Evolutionary conservation across 129 eudicot genomes (phyloP).

Genomic region (Glebionis coronaria): DNA sequence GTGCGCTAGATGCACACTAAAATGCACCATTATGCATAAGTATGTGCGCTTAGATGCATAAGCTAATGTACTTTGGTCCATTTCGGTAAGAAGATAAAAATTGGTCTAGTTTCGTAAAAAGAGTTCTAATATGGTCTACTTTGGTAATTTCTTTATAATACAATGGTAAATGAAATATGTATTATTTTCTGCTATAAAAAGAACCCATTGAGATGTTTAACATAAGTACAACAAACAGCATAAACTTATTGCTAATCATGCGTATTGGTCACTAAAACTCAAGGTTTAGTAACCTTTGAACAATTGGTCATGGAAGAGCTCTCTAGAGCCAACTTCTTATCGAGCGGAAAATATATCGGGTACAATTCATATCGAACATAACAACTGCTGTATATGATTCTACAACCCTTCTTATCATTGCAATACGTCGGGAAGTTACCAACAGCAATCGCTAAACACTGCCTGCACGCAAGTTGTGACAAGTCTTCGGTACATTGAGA

Average conservation of each 20-base stretch:
- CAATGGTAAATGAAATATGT: too few relatives aligned
- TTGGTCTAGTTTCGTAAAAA: too few relatives aligned
- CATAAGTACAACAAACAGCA: constrained; percentile 1
- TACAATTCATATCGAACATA: constrained; percentile 58
- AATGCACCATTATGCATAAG: too few relatives aligned
- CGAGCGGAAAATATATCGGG: constrained; percentile 60
- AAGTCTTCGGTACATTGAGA: constrained; percentile 67
- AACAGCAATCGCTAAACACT: constrained; percentile 60
- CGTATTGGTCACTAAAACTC: constrained; percentile 15
- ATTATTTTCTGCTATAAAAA: background rate
- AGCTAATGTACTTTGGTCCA: too few relatives aligned
- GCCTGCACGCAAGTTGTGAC: constrained; percentile 46
- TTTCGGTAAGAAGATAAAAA: too few relatives aligned
- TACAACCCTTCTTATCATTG: constrained; percentile 50
- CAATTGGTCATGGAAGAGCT: constrained; percentile 29
- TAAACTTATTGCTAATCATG: background rate
- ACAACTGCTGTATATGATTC: constrained; percentile 64
- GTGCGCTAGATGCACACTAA: too few relatives aligned
- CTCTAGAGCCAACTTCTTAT: constrained; percentile 24
- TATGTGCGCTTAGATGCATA: too few relatives aligned
- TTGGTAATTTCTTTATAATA: too few relatives aligned
- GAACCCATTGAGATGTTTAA: background rate
- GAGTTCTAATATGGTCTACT: too few relatives aligned
- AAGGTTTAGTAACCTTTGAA: constrained; percentile 25
- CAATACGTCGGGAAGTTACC: constrained; percentile 44